A percentile compares a stretch with the other conserved stretches of the same genome.
phyloP scores from a whole-genome alignment of 805 yeast genomes.

The Ogataea salicorniae region DNA sequence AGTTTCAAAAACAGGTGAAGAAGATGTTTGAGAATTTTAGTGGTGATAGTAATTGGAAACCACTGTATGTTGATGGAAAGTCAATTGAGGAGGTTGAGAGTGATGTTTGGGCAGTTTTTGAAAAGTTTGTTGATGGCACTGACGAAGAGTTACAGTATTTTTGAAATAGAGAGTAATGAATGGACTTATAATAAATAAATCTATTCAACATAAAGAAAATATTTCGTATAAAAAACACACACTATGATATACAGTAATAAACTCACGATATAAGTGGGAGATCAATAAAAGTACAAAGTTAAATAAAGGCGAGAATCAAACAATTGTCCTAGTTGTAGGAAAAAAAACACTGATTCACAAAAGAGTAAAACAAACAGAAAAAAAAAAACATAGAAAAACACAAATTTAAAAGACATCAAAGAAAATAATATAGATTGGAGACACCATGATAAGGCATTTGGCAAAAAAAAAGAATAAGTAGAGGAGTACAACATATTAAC shows the following conservation, averaged over 20 bases:
- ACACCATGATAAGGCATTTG: no score
- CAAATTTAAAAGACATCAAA: no score
- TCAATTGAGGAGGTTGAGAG: conserved; percentile 49
- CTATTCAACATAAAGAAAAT: background rate
- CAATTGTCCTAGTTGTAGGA: background rate
- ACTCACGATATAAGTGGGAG: no score
- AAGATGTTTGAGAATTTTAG: conserved; percentile 45
- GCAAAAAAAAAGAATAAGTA: no score
- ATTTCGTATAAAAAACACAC: background rate
- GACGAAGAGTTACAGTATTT: conserved; percentile 9
- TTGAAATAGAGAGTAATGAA: background rate
- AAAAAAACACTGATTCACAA: no score
- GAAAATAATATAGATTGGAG: no score
- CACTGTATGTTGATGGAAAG: conserved; percentile 57
- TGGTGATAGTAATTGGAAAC: conserved; percentile 31
- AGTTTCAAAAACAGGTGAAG: conserved; percentile 72
- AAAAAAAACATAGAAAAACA: no score
- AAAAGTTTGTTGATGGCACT: conserved; percentile 12
- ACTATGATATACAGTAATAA: no score
- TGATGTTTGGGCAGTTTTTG: conserved; percentile 37
- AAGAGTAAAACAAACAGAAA: no score
- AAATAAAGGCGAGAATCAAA: background rate
- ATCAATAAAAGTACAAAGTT: background rate
- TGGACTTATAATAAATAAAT: background rate
- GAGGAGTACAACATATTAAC: no score